Base-by-base conservation (phyloP, 2,329 filamentous ascomycete genomes). In the Trematosphaeria pertusa region DNA sequence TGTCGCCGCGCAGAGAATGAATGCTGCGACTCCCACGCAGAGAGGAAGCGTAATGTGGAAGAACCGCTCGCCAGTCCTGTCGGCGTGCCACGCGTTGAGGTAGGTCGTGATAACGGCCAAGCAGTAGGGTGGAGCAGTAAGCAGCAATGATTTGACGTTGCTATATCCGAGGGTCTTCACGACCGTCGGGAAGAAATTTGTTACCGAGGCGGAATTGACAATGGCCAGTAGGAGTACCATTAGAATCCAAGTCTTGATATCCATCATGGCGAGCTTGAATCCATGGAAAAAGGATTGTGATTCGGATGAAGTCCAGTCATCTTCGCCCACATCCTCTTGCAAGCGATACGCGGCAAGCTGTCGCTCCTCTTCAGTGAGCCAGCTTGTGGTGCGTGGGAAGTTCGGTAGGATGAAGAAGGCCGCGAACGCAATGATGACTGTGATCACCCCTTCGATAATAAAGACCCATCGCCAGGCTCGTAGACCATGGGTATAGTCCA, bases 61-160 rank as follows among this genome's bases (percentile, higher is more conserved):
- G 69, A 85, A 90, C 4, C 87, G 81, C 69, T 91, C 87, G 15
- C 86, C 85, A 0, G 85, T 88, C 32, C 78, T 80, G 67, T 90
- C 88, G 12, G 87, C 86, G 66, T 89, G 86, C 78, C 83, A 85
- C 3, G 87, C 84, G 55, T 88, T 89, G 33, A 78, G 46, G 54
- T 85, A 84, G 1, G 85, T 82, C 0, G 81, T 83, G 33, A 88
- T 78, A 22, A 82, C 79, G 61, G 80, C 79, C 21, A 80, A 69
- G 22, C 75, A 78, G 19, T 75, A 55, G 50, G 62, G 26, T 72
- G 81, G 54, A 78, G 73, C 58, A 31, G 69, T 61, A 36, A 72
- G 58, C 22, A 74, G 77, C 0, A 86, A 71, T 0, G 83, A 84
- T 11, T 74, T 69, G 35, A 83, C 79, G 18, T 69, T 77, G 6